Conservation (phyloP, 1,284 basidiomycete genomes). For the Apiotrichum mycotoxinovorans region DNA sequence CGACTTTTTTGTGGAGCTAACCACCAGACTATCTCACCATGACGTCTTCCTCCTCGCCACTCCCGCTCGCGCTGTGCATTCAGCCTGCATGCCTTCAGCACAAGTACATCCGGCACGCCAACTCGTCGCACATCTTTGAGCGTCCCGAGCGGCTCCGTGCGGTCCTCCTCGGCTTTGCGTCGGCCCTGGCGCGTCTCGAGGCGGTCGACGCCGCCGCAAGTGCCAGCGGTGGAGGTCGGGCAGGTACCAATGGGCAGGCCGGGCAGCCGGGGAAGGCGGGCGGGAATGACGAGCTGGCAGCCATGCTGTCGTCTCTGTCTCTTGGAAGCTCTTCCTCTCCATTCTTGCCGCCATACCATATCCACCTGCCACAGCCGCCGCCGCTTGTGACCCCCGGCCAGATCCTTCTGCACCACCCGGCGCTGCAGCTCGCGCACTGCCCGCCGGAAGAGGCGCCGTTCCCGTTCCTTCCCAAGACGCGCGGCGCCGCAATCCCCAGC, state of each 20-base stretch:
- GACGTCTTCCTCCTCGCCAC: background rate
- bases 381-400: conserved; percentile 25
- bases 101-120: conserved; percentile 69
- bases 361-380: conserved; percentile 32
- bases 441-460: conserved; percentile 40
- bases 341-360: conserved; percentile 21
- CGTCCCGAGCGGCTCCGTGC: conserved; percentile 84
- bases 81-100: conserved; percentile 56
- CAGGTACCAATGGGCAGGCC: too few species aligned
- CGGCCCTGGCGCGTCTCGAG: conserved; percentile 69
- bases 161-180: conserved; percentile 71
- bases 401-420: conserved; percentile 42
- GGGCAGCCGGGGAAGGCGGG: background rate
- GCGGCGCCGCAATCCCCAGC: conserved; percentile 19
- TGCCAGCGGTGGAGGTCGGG: background rate
- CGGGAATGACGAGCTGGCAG: conserved; percentile 24
- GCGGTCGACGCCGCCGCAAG: conserved; percentile 32
- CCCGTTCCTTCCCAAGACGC: conserved; percentile 24
- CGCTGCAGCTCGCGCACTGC: conserved; percentile 43
- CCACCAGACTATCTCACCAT: background rate
- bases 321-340: conserved; percentile 16
- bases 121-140: conserved; percentile 72
- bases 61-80: conserved; percentile 46
- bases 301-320: conserved; percentile 34
- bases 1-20: too few species aligned